phyloP scores from a whole-genome alignment of 2,329 filamentous ascomycete species.

The Botrytis hyacinthi region DNA sequence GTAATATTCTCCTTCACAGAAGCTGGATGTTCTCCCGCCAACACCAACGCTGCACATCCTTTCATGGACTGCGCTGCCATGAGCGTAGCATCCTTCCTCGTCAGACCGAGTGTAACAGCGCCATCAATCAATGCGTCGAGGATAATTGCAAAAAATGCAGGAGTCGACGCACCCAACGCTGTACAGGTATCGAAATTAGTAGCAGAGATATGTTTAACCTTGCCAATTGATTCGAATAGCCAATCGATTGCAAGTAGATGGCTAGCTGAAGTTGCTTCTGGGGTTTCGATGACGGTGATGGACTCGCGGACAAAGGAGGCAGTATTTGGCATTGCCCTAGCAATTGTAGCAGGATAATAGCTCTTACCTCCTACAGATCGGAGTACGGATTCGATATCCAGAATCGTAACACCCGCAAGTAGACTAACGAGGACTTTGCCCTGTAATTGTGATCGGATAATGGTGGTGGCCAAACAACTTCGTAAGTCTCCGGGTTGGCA shows the following conservation, averaged over 20 bases:
- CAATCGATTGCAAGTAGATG: constrained; percentile 8
- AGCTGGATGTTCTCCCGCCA: constrained; percentile 52
- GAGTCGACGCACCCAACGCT: constrained; percentile 37
- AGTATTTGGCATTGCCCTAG: constrained; percentile 15
- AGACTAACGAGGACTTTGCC: constrained; percentile 12
- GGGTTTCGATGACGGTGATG: constrained; percentile 9
- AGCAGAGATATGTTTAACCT: constrained; percentile 7
- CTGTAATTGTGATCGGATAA: constrained; percentile 33
- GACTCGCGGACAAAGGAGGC: constrained; percentile 15
- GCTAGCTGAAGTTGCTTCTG: neutral
- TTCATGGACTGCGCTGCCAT: constrained; percentile 46
- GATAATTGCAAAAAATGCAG: constrained; percentile 18
- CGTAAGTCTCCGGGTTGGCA: constrained; percentile 72
- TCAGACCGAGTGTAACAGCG: constrained; percentile 43
- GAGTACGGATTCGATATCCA: constrained; percentile 11
- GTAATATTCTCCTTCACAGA: constrained; percentile 48
- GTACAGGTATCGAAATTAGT: constrained; percentile 35
- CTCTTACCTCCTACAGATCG: constrained; percentile 11
- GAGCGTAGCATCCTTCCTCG: constrained; percentile 56
- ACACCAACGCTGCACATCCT: constrained; percentile 46
- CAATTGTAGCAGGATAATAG: constrained; percentile 7
- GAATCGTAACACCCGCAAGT: constrained; percentile 15
- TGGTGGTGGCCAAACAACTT: constrained; percentile 49
- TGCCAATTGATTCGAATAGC: constrained; percentile 14
- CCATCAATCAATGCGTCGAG: constrained; percentile 21